Evolutionary conservation across 2,329 filamentous ascomycete genomes (phyloP).

Genomic region (Apiospora hydei): DNA sequence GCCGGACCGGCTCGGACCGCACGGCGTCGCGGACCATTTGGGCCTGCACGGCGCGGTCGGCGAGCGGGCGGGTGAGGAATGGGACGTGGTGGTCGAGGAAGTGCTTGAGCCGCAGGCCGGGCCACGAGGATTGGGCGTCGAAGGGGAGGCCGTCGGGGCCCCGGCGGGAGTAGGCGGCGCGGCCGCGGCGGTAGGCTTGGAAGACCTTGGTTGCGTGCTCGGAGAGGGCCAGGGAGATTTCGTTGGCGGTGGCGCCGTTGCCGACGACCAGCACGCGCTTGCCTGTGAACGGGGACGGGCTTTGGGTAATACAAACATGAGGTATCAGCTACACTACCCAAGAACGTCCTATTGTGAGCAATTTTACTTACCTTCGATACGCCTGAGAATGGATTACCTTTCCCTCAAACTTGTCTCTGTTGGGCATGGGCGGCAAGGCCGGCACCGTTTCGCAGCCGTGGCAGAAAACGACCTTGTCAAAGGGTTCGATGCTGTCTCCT

Average conservation of each 20-base stretch:
- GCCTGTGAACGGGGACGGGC: slow-evolving; percentile 22
- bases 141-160: slow-evolving; percentile 30
- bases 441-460: slow-evolving; percentile 31
- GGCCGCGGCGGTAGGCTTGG: slow-evolving; percentile 31
- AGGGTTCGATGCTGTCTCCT: slow-evolving; percentile 27
- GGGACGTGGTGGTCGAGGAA: slow-evolving; percentile 31
- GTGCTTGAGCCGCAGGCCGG: slow-evolving; percentile 32
- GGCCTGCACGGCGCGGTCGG: slow-evolving; percentile 29
- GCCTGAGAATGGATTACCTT: slow-evolving; percentile 33
- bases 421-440: slow-evolving; percentile 30
- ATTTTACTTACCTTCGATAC: slow-evolving; percentile 20
- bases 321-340: no score
- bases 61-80: slow-evolving; percentile 28
- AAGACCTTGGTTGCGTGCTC: slow-evolving; percentile 31
- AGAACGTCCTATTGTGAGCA: no score
- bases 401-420: slow-evolving; percentile 31
- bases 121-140: slow-evolving; percentile 32
- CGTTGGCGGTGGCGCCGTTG: slow-evolving; percentile 34
- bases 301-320: no score
- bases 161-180: slow-evolving; percentile 31
- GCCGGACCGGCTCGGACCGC: slow-evolving; percentile 26
- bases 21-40: slow-evolving; percentile 34
- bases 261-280: slow-evolving; percentile 34
- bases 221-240: slow-evolving; percentile 28
- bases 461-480: slow-evolving; percentile 34